Percentiles rank a stretch among this genome's conserved stretches.
phyloP scores from a whole-genome alignment of 2,329 filamentous ascomycete species.

The Pseudogymnoascus sp. region DNA sequence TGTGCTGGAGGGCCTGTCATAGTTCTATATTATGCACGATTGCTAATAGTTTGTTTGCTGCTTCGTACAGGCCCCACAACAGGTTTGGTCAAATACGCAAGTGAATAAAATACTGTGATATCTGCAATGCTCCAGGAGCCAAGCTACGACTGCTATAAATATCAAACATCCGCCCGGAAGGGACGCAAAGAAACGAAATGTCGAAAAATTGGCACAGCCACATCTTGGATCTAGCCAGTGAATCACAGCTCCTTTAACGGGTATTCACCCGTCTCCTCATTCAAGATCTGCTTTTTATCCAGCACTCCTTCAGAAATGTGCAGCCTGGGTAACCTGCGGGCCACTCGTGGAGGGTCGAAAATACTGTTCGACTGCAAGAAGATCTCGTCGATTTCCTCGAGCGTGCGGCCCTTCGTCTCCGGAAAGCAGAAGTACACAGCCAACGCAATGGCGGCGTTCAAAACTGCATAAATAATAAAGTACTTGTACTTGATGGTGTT shows the following conservation, averaged over 20 bases:
- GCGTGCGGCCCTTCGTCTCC: constrained; percentile 14
- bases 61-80: too few species aligned
- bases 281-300: background rate
- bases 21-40: background rate
- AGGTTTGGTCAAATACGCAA: too few species aligned
- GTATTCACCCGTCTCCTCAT: background rate
- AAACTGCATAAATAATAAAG: constrained; percentile 15
- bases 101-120: too few species aligned
- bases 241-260: background rate
- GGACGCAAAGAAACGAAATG: background rate
- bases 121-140: background rate
- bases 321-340: constrained; percentile 12
- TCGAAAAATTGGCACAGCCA: background rate
- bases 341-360: constrained; percentile 16
- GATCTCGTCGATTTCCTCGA: constrained; percentile 17
- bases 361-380: constrained; percentile 15
- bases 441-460: background rate
- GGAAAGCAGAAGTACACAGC: constrained; percentile 15
- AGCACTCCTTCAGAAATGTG: background rate
- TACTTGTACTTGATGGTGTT: constrained; percentile 12
- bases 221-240: background rate
- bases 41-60: too few species aligned
- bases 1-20: background rate
- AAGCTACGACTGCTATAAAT: background rate
- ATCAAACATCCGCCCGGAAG: background rate